Evolutionary conservation across 2,329 filamentous ascomycete species (phyloP), one percentile per base, ranked within the genome.

Genomic region (Aureobasidium lini): DNA sequence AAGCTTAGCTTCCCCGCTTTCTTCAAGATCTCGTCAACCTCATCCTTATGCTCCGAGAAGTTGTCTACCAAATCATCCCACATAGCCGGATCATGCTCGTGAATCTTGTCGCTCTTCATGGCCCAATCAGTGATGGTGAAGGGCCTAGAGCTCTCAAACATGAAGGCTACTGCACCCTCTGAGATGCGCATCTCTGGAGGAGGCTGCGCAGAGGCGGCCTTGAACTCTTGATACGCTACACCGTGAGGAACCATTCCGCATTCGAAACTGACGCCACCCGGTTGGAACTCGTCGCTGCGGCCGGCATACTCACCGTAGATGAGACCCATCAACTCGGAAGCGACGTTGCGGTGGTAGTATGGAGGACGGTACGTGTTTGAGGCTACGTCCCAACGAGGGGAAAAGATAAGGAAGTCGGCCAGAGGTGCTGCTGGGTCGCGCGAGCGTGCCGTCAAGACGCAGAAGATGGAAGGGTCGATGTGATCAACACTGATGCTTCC

Each of bases 201-300:
- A 52, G 82, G 71, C 57, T 80, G 69, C 2, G 76, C 79, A 44
- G 76, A 75, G 15, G 79, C 74, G 18, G 81, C 69, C 56, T 76
- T 73, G 64, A 77, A 78, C 10, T 72, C 75, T 48, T 77, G 73
- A 60, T 72, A 73, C 50, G 76, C 76, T 4, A 71, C 71, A 34
- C 71, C 71, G 57, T 73, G 71, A 7, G 71, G 71, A 23, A 70
- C 71, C 60, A 72, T 70, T 11, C 69, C 64, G 13, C 71, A 70
- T 47, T 73, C 71, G 52, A 71, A 73, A 34, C 67, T 70, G 29
- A 70, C 70, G 52, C 71, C 71, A 18, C 71, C 71, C 6, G 71
- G 71, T 53, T 65, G 64, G 40, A 81, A 76, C 61, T 79, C 73
- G 47, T 78, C 75, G 16, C 73, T 71, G 23, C 71, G 66, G 16